Evolutionary conservation across 2,329 filamentous ascomycete genomes (phyloP), one percentile per base, ranked within the genome.

Genomic region (Neurospora sp.): DNA sequence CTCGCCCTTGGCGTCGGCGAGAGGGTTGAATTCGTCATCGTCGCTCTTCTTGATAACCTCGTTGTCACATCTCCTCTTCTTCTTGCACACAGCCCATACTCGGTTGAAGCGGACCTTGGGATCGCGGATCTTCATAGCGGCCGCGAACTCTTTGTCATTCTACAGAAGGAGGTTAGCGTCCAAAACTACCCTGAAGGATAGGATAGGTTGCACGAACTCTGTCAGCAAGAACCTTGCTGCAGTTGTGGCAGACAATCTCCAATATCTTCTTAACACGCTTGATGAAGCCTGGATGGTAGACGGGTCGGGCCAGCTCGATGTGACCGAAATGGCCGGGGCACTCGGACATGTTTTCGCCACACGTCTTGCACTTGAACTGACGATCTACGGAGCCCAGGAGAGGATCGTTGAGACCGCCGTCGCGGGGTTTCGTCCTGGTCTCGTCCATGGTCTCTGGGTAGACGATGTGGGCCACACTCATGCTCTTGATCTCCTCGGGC

Each of bases 391-490:
- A 97, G 70, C 96, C 96, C 68, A 99, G 90, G 76, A 94, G 92
- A 74, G 96, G 94, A 79, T 99, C 96, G 80, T 98, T 98, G 75
- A 98, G 86, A 78, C 96, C 96, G 79, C 91, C 91, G 72, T 96
- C 91, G 75, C 96, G 93, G 74, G 96, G 96, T 80, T 92, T 92
- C 75, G 92, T 90, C 78, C 94, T 92, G 81, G 91, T 91, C 82
- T 99, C 96, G 79, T 99, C 96, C 96, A 99, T 97, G 37, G 96
- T 98, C 85, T 99, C 96, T n/a, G 96, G 94, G 79, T 97, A 98
- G 80, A 96, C 88, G 80, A 99, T 95, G 80, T 97, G 92, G 76
- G 90, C 92, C 73, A 98, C 95, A 82, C 94, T 97, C 93, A 98
- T 96, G 78, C 91, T 94, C 86, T 99, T 98, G 82, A 98, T 97